Evolutionary conservation across 106 monocot genomes (phyloP), one percentile per base, ranked within the genome.

Genomic region (Acanthochlamys bracteata): DNA sequence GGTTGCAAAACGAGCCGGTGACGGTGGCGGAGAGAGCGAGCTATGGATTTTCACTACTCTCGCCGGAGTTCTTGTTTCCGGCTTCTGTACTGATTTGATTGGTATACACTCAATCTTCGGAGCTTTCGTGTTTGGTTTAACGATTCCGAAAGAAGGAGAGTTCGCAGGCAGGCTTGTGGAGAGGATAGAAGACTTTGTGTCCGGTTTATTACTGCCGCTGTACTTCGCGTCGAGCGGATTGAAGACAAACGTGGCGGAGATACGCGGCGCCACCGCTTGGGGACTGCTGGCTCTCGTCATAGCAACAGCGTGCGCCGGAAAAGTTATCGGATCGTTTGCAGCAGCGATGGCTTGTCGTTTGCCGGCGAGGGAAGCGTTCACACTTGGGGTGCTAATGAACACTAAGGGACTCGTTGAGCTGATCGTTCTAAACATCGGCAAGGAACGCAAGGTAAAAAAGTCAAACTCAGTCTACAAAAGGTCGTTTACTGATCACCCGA

Each of bases 351-450:
- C 66, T 1, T 88, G 80, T 57, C 45, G 52, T n/a, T 80, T 85
- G 70, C 64, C 77, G 17, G 57, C 49, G 12, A 60, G 73, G 33
- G 88, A 88, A 49, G 79, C 82, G 20, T 12, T 78, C 4, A 67
- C 73, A 20, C 82, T 93, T 1, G 88, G 88, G 2, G 72, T 88
- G 22, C 59, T 93, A 20, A 93, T 93, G 93, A 93, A 85, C 67
- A 89, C 93, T 46, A 93, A 93, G 69, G 93, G 93, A 21, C 72
- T 93, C 8, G 82, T 89, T 25, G 93, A 93, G 70, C 77, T 93
- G 41, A 83, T 93, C 43, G 88, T 93, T 21, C 82, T 93, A 53
- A 82, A 83, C 68, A 85, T 93, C 15, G 93, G 85, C 40, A 80
- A 70, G 46, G 92, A 92, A 20, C 74, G 75, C 61, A 86, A 84